Conservation (phyloP, 2,329 filamentous ascomycete genomes). For the Calonectria hongkongensis region DNA sequence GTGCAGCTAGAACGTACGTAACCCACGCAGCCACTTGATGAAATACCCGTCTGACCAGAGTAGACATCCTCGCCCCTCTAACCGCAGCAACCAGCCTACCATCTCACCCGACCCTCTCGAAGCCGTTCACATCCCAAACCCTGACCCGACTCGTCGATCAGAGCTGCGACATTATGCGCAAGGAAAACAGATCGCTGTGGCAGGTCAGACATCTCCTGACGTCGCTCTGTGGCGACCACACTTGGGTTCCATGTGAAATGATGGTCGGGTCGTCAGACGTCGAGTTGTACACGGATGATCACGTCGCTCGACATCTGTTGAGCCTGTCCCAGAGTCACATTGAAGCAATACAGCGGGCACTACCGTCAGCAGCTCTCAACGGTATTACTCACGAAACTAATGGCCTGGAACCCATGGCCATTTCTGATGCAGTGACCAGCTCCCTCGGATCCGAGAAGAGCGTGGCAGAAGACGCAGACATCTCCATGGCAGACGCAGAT, state of each 20-base stretch:
- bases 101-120: slow-evolving; percentile 83
- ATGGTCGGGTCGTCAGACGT: slow-evolving; percentile 75
- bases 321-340: slow-evolving; percentile 52
- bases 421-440: slow-evolving; percentile 29
- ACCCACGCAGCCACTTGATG: slow-evolving; percentile 13
- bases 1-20: slow-evolving; percentile 81
- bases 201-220: slow-evolving; percentile 84
- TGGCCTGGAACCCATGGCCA: slow-evolving; percentile 22
- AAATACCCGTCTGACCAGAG: slow-evolving; percentile 52
- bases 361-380: slow-evolving; percentile 46
- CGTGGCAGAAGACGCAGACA: slow-evolving; percentile 50
- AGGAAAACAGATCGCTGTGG: slow-evolving; percentile 84
- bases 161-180: slow-evolving; percentile 82
- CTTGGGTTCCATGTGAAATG: slow-evolving; percentile 77
- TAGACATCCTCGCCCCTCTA: slow-evolving; percentile 84
- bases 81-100: slow-evolving; percentile 84
- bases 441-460: slow-evolving; percentile 40
- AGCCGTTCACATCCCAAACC: slow-evolving; percentile 84
- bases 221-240: slow-evolving; percentile 83
- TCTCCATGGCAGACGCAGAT: slow-evolving; percentile 58
- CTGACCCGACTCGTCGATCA: slow-evolving; percentile 82
- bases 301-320: slow-evolving; percentile 62
- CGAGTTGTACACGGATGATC: slow-evolving; percentile 71
- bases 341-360: slow-evolving; percentile 27
- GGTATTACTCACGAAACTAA: slow-evolving; percentile 50